These are phyloP conservation scores for Sarcomyxa edulis DNA, from an alignment of 768 basidiomycete genomes.

Conservation along the genomic window DNA sequence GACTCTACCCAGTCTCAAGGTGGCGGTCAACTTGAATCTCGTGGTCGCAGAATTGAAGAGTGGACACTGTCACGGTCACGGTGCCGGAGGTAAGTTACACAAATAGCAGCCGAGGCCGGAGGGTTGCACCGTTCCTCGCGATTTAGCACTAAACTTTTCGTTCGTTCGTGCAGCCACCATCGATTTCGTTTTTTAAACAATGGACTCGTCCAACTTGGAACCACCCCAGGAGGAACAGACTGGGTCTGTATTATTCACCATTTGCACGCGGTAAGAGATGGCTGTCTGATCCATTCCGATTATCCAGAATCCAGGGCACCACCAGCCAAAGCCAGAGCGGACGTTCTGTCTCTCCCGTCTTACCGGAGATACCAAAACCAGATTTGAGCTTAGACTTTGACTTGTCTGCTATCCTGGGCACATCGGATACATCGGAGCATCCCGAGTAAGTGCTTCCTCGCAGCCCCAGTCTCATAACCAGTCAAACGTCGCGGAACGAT, in stretches of 20 bases:
- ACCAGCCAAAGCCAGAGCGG: constrained; percentile 17
- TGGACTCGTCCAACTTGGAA: constrained; percentile 18
- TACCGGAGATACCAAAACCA: constrained; percentile 49
- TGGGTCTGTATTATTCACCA: constrained; percentile 26
- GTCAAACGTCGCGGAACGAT: too few relatives aligned
- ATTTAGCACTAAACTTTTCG: background rate
- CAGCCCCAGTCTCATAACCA: constrained; percentile 7
- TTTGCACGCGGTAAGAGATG: constrained; percentile 3
- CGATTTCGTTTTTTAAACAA: constrained; percentile 29
- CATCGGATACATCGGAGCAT: constrained; percentile 14
- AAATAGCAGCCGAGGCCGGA: background rate
- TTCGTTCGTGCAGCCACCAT: constrained; percentile 20
- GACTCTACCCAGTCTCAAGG: too few relatives aligned
- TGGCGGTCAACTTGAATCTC: too few relatives aligned
- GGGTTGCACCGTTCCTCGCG: background rate
- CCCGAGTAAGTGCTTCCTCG: constrained; percentile 41
- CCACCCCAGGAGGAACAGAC: constrained; percentile 18
- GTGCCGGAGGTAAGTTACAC: background rate
- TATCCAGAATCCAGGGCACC: constrained; percentile 6
- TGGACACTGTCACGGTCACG: constrained; percentile 1
- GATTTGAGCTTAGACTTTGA: constrained; percentile 41
- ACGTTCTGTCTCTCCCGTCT: constrained; percentile 18
- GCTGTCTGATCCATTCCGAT: background rate
- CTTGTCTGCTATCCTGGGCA: constrained; percentile 36
- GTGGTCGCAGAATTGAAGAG: too few relatives aligned